These are phyloP conservation scores for Trichoderma asperellum DNA, from an alignment of 2,329 filamentous ascomycete genomes.

Conservation along the genomic window DNA sequence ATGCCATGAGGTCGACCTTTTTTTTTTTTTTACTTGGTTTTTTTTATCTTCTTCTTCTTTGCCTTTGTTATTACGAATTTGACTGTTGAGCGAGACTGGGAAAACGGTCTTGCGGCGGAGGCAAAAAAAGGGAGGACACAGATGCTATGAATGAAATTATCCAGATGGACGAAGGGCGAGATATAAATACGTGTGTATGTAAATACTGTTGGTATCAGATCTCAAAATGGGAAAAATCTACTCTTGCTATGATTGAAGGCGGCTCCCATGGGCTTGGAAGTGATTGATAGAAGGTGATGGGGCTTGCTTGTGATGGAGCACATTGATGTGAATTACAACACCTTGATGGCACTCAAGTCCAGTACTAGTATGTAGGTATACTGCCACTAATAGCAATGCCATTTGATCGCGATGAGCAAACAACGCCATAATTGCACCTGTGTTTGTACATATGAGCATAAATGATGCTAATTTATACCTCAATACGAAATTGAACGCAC, in stretches of 20 bases:
- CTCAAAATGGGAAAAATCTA: conserved; percentile 15
- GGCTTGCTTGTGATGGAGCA: not conserved
- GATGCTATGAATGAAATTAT: conserved; percentile 6
- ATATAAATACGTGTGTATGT: conserved; percentile 14
- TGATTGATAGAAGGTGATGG: not conserved
- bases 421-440: not conserved
- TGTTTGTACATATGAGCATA: not conserved
- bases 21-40: not conserved
- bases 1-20: not conserved
- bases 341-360: not conserved
- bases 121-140: conserved; percentile 13
- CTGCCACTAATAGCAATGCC: not conserved
- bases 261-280: not conserved
- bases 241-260: conserved; percentile 2
- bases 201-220: conserved; percentile 23
- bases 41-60: not conserved
- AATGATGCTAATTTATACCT: not conserved
- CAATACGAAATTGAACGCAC: not conserved
- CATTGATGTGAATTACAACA: not conserved
- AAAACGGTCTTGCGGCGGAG: not conserved
- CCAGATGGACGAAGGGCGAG: not conserved
- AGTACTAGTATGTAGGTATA: not conserved
- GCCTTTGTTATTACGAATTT: not conserved
- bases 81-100: conserved; percentile 1
- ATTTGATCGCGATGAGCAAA: not conserved